Conservation (phyloP, 139 green algal species). For the Chlorella vulgaris region DNA sequence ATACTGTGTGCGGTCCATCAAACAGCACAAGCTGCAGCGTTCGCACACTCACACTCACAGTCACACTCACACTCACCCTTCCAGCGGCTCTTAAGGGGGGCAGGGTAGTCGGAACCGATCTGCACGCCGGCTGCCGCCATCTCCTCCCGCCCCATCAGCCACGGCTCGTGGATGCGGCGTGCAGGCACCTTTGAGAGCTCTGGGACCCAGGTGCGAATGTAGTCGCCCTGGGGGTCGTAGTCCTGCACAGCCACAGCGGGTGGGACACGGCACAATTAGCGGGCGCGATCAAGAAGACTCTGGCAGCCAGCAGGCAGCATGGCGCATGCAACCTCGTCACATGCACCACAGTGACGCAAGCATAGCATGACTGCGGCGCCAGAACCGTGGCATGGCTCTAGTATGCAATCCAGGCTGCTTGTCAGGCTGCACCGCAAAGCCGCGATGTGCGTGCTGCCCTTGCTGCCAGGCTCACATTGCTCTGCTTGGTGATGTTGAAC, state of each 20-base stretch:
- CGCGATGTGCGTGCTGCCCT: neutral
- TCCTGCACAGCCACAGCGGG: neutral
- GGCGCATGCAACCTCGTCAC: no score
- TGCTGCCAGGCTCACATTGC: conserved; percentile 31
- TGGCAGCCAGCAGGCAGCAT: neutral
- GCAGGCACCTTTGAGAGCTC: conserved; percentile 83
- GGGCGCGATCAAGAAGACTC: neutral
- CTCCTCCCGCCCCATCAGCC: conserved; percentile 72
- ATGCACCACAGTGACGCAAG: no score
- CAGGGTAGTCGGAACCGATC: conserved; percentile 75
- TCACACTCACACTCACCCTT: conserved; percentile 8
- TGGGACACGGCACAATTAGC: neutral
- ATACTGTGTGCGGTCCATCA: no score
- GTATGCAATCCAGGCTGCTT: no score
- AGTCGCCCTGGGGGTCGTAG: conserved; percentile 86
- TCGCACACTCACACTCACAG: conserved; percentile 26
- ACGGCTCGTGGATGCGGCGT: conserved; percentile 79
- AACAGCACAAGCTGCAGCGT: neutral
- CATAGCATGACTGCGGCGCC: no score
- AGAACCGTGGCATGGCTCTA: no score
- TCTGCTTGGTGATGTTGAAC: conserved; percentile 97
- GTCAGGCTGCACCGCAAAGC: no score
- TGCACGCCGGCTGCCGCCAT: conserved; percentile 63
- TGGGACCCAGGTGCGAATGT: conserved; percentile 89
- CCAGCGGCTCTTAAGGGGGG: conserved; percentile 44